phyloP scores from a whole-genome alignment of 129 eudicot genomes.

The Artemisia annua region DNA sequence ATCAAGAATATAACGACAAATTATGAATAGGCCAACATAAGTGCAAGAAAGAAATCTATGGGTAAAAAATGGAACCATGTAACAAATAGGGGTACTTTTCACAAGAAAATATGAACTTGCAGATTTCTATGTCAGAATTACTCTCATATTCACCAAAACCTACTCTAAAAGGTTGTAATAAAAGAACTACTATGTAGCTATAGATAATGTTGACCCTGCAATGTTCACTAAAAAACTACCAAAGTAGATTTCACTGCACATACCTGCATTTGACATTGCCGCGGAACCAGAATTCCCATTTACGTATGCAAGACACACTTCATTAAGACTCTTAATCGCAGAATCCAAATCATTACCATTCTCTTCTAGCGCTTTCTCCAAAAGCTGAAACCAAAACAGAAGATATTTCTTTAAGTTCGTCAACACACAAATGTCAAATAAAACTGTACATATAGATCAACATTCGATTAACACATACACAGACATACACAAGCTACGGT shows the following conservation, averaged over 20 bases:
- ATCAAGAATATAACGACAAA: no score
- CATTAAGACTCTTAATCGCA: constrained; percentile 67
- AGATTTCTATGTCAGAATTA: no score
- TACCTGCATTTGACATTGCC: constrained; percentile 30
- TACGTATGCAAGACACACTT: constrained; percentile 47
- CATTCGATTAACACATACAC: background rate
- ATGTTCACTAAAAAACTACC: no score
- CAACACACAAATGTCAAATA: background rate
- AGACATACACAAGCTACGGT: background rate
- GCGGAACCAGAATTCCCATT: constrained; percentile 44
- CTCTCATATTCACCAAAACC: no score
- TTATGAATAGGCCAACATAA: no score
- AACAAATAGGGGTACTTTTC: no score
- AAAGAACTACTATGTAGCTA: no score
- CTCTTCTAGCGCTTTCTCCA: constrained; percentile 68
- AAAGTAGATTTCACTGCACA: constrained; percentile 30
- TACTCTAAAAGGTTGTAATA: no score
- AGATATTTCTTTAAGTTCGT: background rate
- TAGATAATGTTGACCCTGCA: no score
- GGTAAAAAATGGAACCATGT: no score
- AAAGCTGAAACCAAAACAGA: constrained; percentile 39
- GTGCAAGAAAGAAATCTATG: no score
- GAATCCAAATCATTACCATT: constrained; percentile 65
- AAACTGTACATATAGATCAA: background rate
- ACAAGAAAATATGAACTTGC: no score